Conservation (phyloP, 2,329 filamentous ascomycete genomes). For the Colletotrichum cuscutae region DNA sequence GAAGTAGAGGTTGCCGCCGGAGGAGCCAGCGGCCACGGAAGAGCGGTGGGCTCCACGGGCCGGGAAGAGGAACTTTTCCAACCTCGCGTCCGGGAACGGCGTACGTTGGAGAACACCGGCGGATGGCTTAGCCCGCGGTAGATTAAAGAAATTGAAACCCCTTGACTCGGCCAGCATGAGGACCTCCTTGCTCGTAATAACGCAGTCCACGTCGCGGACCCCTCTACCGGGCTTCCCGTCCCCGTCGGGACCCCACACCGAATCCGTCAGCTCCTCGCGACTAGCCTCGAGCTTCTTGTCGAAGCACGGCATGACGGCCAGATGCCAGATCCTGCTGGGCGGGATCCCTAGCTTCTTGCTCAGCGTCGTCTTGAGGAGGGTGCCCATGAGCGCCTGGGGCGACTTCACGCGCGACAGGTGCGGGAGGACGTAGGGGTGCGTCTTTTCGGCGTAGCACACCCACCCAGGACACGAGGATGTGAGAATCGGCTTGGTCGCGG, state of each 20-base stretch:
- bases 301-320: conserved; percentile 98
- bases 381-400: conserved; percentile 91
- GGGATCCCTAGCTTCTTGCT: conserved; percentile 77
- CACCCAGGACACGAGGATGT: conserved; percentile 95
- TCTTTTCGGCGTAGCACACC: conserved; percentile 99
- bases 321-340: conserved; percentile 88
- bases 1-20: conserved; percentile 89
- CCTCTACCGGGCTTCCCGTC: conserved; percentile 60
- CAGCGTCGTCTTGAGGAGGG: conserved; percentile 86
- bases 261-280: conserved; percentile 88
- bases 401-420: conserved; percentile 94
- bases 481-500: conserved; percentile 69
- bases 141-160: conserved; percentile 77
- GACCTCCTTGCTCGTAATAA: conserved; percentile 96
- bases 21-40: conserved; percentile 75
- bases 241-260: conserved; percentile 69
- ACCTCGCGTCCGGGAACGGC: conserved; percentile 77
- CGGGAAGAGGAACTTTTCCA: conserved; percentile 82
- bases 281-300: conserved; percentile 99
- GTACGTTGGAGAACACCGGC: conserved; percentile 51
- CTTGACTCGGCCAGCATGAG: conserved; percentile 88
- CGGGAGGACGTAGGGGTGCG: conserved; percentile 90
- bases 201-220: conserved; percentile 93
- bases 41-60: conserved; percentile 53
- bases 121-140: conserved; percentile 66